Evolutionary conservation across 352 stramenopile species (phyloP).

Genomic region (Lagenidium sp.): DNA sequence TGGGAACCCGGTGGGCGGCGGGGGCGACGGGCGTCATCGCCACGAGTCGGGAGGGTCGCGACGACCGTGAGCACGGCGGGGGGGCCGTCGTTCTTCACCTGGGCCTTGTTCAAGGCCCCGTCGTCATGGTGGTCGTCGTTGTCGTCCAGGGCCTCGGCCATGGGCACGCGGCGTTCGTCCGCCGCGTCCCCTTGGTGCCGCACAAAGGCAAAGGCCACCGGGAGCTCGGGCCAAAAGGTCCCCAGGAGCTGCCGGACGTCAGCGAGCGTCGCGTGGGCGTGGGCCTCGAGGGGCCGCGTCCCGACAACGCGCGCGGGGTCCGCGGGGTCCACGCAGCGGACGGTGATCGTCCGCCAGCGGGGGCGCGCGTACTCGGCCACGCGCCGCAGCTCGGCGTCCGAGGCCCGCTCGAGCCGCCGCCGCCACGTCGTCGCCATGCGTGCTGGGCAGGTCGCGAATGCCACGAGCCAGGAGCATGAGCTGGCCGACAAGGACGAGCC

Average conservation of each 20-base stretch:
- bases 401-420: constrained; percentile 8
- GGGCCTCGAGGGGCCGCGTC: constrained; percentile 12
- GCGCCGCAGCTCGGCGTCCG: constrained; percentile 13
- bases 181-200: neutral
- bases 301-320: constrained; percentile 5
- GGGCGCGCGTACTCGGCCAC: constrained; percentile 10
- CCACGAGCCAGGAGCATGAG: too few relatives aligned
- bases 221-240: constrained; percentile 15
- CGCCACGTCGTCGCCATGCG: neutral
- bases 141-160: constrained; percentile 8
- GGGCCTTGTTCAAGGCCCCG: too few relatives aligned
- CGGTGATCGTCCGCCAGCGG: constrained; percentile 6
- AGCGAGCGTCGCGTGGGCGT: constrained; percentile 14
- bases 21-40: too few relatives aligned
- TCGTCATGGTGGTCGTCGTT: constrained; percentile 6
- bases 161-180: neutral
- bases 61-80: too few relatives aligned
- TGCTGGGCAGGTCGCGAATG: neutral
- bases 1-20: too few relatives aligned
- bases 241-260: constrained; percentile 20
- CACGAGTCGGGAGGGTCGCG: too few relatives aligned
- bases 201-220: constrained; percentile 13
- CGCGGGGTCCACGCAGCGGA: neutral
- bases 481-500: too few relatives aligned
- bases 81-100: too few relatives aligned